A percentile compares a stretch with the other conserved stretches of the same genome.
Conservation (phyloP, 306 rosid species). For the Castanopsis chinensis region DNA sequence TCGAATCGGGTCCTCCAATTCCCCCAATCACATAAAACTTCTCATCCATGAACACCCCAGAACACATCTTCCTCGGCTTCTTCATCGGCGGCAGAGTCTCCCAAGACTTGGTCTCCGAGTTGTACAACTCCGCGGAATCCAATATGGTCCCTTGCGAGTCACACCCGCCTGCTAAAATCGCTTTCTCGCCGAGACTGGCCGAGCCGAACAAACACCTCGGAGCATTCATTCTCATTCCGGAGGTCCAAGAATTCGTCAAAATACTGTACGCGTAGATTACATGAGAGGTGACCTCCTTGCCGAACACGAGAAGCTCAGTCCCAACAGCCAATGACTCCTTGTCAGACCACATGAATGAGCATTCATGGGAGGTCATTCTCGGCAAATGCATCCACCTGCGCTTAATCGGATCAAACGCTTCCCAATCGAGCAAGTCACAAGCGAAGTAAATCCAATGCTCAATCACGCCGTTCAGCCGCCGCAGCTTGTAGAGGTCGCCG, state of each 20-base stretch:
- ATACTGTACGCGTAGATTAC: conserved; percentile 82
- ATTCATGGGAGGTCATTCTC: conserved; percentile 77
- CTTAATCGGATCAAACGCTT: conserved; percentile 77
- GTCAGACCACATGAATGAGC: conserved; percentile 76
- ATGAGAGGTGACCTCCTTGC: conserved; percentile 63
- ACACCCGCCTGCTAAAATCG: conserved; percentile 93
- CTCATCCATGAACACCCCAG: conserved; percentile 83
- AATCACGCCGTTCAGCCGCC: conserved; percentile 62
- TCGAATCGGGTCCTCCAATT: conserved; percentile 64
- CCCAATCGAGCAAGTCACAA: conserved; percentile 81
- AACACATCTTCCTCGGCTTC: conserved; percentile 85
- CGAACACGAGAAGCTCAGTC: conserved; percentile 92
- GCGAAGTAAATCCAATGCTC: conserved; percentile 96
- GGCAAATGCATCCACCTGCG: conserved; percentile 87
- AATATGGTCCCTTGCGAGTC: conserved; percentile 71
- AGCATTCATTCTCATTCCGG: conserved; percentile 75
- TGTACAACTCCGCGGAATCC: conserved; percentile 74
- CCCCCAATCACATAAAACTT: conserved; percentile 89
- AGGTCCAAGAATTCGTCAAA: conserved; percentile 80
- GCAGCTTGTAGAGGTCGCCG: conserved; percentile 75
- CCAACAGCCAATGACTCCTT: conserved; percentile 98
- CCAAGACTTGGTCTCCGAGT: conserved; percentile 78
- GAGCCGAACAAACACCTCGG: conserved; percentile 96
- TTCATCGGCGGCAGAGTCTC: conserved; percentile 70
- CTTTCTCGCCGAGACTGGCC: conserved; percentile 85